phyloP scores from a whole-genome alignment of 768 basidiomycete genomes.

The Lenzites betulinus region DNA sequence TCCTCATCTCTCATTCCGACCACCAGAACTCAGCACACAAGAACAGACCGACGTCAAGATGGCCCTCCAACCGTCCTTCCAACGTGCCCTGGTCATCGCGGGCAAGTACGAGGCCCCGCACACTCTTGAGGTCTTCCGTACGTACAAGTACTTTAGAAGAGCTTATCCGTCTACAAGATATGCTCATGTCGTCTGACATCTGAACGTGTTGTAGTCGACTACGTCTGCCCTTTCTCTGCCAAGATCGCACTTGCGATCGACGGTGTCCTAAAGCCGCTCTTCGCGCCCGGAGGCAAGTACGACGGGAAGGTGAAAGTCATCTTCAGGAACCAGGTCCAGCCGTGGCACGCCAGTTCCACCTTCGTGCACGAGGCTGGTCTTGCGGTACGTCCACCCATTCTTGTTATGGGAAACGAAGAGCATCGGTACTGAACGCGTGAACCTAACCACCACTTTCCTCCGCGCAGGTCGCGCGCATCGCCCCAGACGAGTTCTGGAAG shows the following conservation, averaged over 20 bases:
- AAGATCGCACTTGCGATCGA: constrained; percentile 65
- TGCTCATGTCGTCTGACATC: background rate
- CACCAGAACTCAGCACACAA: background rate
- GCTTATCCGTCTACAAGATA: background rate
- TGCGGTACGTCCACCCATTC: constrained; percentile 50
- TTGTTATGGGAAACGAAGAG: background rate
- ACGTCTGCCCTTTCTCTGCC: constrained; percentile 82
- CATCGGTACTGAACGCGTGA: background rate
- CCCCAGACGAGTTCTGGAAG: constrained; percentile 79
- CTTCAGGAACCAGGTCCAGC: constrained; percentile 71
- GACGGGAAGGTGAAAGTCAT: constrained; percentile 73
- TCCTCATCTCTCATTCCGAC: background rate
- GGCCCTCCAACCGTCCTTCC: constrained; percentile 78
- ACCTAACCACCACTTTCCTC: background rate
- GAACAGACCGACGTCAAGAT: too few species aligned
- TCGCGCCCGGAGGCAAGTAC: constrained; percentile 62
- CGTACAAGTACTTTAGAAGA: constrained; percentile 27
- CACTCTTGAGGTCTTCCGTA: constrained; percentile 79
- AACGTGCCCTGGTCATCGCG: constrained; percentile 56
- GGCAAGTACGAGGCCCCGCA: constrained; percentile 65
- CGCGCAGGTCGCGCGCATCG: constrained; percentile 62
- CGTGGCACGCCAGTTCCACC: constrained; percentile 79
- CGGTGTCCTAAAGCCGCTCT: constrained; percentile 56
- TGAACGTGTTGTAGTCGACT: constrained; percentile 60
- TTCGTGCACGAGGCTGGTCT: constrained; percentile 81